Evolutionary conservation across 208 protist genomes (phyloP), one percentile per base, ranked within the genome.

Genomic region (Leishmania guyanensis): DNA sequence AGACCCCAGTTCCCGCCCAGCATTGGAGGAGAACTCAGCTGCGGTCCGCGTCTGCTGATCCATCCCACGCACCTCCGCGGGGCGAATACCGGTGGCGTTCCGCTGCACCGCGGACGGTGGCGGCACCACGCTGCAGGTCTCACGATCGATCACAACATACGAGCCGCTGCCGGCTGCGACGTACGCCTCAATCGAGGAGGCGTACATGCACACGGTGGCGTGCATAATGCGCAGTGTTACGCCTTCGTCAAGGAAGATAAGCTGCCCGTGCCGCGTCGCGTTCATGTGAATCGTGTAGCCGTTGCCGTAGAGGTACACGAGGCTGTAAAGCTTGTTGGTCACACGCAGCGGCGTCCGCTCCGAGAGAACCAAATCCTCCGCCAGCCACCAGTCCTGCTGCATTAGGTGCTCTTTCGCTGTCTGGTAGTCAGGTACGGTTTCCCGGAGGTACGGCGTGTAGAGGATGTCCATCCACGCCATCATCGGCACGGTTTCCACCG

Each of bases 141-240:
- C 75, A 10, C 80, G 82, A 64, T 94, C 89, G 29, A 89, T 62
- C 29, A 92, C 75, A 20, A 93, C 87, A 85, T 94, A 96, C 6
- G 90, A 93, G 9, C 93, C 93, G 79, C 94, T 93, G 33, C 88
- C 93, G 10, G 86, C 84, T 14, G 70, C 75, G 22, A 91, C 82
- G 72, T 93, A 94, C 65, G 88, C 88, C 33, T 94, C 91, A 14
- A 94, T 69, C 16, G 77, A 81, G 33, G 87, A 88, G 5, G 84
- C 91, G 64, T 90, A 68, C 51, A 96, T 82, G 79, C 84, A 81
- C 51, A 96, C 73, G 20, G 69, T 78, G 12, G 93, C 89, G 84
- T 94, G 90, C 56, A 88, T 80, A 56, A 96, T 88, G 69, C 88
- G 87, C 51, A 96, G 82, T 48, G 93, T 93, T 39, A 96, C 71